Percentiles rank a stretch among this genome's conserved stretches.
These are phyloP conservation scores for Kodamaea restingae DNA, from an alignment of 805 yeast species.

Conservation along the genomic window DNA sequence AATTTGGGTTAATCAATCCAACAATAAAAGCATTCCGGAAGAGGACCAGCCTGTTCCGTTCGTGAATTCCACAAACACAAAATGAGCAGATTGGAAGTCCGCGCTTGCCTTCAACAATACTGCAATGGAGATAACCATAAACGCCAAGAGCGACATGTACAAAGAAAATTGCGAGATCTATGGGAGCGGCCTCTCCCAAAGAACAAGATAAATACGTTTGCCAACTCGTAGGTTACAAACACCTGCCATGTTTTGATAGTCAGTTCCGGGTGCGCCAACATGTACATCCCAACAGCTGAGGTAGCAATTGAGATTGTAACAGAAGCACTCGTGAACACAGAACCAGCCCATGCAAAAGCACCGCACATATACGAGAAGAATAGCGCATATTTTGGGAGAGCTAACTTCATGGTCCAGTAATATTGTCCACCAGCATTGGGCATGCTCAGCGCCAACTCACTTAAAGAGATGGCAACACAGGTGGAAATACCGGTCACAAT, in stretches of 20 bases:
- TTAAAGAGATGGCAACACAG: constrained; percentile 46
- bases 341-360: constrained; percentile 58
- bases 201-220: constrained; percentile 40
- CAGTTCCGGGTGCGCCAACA: constrained; percentile 34
- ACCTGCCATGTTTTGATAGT: constrained; percentile 50
- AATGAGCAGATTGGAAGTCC: constrained; percentile 45
- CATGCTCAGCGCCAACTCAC: constrained; percentile 51
- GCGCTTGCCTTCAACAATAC: constrained; percentile 52
- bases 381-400: constrained; percentile 45
- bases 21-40: constrained; percentile 57
- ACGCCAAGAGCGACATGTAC: constrained; percentile 50
- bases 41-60: constrained; percentile 61
- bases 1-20: constrained; percentile 68
- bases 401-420: constrained; percentile 54
- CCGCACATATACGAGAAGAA: constrained; percentile 58
- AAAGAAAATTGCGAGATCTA: constrained; percentile 45
- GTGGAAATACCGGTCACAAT: constrained; percentile 47
- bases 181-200: constrained; percentile 53
- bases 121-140: constrained; percentile 49
- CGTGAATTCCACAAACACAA: constrained; percentile 51
- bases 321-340: constrained; percentile 60
- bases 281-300: constrained; percentile 49
- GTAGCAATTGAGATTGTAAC: constrained; percentile 52
- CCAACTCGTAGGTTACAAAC: constrained; percentile 47
- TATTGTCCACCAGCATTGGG: constrained; percentile 60